phyloP scores from a whole-genome alignment of 2,329 filamentous ascomycete genomes.

The Ambrosiella xylebori region DNA sequence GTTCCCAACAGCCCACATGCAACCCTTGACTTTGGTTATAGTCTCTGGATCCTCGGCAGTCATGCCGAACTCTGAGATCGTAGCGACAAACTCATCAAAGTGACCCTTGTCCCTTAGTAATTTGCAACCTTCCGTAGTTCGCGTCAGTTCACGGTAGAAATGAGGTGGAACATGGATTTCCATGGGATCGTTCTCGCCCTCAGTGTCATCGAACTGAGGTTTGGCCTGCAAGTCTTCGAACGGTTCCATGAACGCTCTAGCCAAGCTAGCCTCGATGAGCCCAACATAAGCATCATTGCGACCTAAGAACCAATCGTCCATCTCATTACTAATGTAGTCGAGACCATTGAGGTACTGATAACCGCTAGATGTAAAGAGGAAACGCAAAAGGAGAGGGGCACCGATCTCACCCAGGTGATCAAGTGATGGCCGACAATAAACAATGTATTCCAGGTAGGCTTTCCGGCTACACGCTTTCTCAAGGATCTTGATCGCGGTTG shows the following conservation, averaged over 20 bases:
- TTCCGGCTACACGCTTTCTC: slow-evolving; percentile 95
- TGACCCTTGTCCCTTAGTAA: slow-evolving; percentile 84
- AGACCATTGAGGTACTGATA: slow-evolving; percentile 94
- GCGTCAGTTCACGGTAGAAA: slow-evolving; percentile 88
- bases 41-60: slow-evolving; percentile 71
- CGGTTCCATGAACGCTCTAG: slow-evolving; percentile 61
- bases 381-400: slow-evolving; percentile 76
- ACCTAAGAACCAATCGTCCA: slow-evolving; percentile 98
- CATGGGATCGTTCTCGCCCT: slow-evolving; percentile 37
- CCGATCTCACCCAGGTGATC: slow-evolving; percentile 96
- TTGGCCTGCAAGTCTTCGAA: slow-evolving; percentile 39
- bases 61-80: slow-evolving; percentile 74
- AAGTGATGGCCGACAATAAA: slow-evolving; percentile 83
- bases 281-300: slow-evolving; percentile 92
- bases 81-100: slow-evolving; percentile 81
- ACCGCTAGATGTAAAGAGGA: slow-evolving; percentile 87
- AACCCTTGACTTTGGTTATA: slow-evolving; percentile 88
- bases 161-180: slow-evolving; percentile 75
- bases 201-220: slow-evolving; percentile 41
- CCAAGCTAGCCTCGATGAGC: slow-evolving; percentile 87
- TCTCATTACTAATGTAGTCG: slow-evolving; percentile 97
- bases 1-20: slow-evolving; percentile 93
- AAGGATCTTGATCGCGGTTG: slow-evolving; percentile 88
- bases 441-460: slow-evolving; percentile 81
- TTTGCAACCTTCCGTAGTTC: slow-evolving; percentile 81